Evolutionary conservation across 148 eudicot species (phyloP).

Genomic region (Nepenthes mirabilis): DNA sequence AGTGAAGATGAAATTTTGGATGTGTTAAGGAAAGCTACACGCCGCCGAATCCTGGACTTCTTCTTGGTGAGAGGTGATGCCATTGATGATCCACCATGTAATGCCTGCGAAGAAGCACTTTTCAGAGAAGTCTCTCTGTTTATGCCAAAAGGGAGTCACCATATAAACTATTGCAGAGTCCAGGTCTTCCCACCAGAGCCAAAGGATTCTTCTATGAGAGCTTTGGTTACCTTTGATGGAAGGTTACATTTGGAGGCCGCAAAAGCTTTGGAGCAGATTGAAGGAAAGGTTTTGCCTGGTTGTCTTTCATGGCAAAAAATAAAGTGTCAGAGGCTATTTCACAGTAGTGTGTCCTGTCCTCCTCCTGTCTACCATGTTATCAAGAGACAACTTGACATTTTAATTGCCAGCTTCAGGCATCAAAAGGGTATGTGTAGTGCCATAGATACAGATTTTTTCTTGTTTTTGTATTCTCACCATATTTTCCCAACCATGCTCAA

Average conservation of each 20-base stretch:
- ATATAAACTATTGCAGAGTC: slow-evolving; percentile 41
- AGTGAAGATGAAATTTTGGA: slow-evolving; percentile 54
- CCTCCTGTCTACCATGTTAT: slow-evolving; percentile 48
- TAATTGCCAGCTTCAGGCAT: slow-evolving; percentile 32
- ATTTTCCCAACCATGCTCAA: too few relatives aligned
- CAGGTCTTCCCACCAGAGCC: slow-evolving; percentile 63
- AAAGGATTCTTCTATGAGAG: slow-evolving; percentile 47
- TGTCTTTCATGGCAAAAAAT: slow-evolving; percentile 83
- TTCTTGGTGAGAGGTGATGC: slow-evolving; percentile 53
- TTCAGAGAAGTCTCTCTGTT: slow-evolving; percentile 54
- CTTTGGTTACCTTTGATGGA: slow-evolving; percentile 60
- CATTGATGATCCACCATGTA: slow-evolving; percentile 42
- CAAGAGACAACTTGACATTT: slow-evolving; percentile 31
- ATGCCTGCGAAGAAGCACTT: slow-evolving; percentile 60
- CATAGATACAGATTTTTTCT: background rate
- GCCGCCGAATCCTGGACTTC: slow-evolving; percentile 30
- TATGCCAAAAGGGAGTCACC: slow-evolving; percentile 59
- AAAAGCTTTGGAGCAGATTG: slow-evolving; percentile 79
- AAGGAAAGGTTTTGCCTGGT: slow-evolving; percentile 75
- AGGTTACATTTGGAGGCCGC: slow-evolving; percentile 92
- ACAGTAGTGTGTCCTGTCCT: slow-evolving; percentile 73
- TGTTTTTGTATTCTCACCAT: too few relatives aligned
- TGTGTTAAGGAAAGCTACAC: slow-evolving; percentile 40
- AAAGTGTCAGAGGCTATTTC: slow-evolving; percentile 55
- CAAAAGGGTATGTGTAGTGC: slow-evolving; percentile 37